These are phyloP conservation scores for Coemansia sp. DNA, from an alignment of 192 early-diverging fungal genomes.

Conservation along the genomic window DNA sequence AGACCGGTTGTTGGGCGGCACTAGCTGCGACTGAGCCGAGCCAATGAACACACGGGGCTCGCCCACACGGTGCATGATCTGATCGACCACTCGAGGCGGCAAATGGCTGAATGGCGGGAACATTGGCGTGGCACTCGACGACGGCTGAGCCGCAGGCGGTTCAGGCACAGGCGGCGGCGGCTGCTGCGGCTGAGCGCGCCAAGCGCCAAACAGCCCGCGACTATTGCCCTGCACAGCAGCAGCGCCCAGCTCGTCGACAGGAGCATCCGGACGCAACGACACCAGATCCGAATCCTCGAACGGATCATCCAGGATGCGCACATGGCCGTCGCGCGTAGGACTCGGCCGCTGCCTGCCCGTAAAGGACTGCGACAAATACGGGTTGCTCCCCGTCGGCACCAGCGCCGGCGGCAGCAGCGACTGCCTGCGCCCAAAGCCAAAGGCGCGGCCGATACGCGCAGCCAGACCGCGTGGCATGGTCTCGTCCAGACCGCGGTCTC, in stretches of 20 bases:
- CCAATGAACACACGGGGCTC: conserved; percentile 52
- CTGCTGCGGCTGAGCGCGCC: neutral
- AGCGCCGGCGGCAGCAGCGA: neutral
- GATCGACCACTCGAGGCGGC: conserved; percentile 37
- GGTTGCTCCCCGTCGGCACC: neutral
- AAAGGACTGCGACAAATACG: neutral
- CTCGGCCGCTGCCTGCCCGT: neutral
- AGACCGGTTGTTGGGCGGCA: conserved; percentile 17
- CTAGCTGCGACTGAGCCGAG: conserved; percentile 32
- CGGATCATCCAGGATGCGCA: neutral
- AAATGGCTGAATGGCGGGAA: conserved; percentile 56
- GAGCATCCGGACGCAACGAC: neutral
- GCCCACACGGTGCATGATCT: conserved; percentile 47
- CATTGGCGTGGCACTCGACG: conserved; percentile 26
- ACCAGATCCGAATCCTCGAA: neutral
- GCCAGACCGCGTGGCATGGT: neutral
- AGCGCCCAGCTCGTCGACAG: neutral
- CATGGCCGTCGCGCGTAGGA: conserved; percentile 1
- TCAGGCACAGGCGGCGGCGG: neutral
- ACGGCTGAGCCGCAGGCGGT: neutral
- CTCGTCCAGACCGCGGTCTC: conserved; percentile 21
- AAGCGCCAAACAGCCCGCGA: neutral
- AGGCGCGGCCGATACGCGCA: neutral
- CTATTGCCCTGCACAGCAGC: neutral
- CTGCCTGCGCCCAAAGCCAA: neutral